These are phyloP conservation scores for Fusarium avenaceum DNA, from an alignment of 2,329 filamentous ascomycete genomes.

Conservation along the genomic window DNA sequence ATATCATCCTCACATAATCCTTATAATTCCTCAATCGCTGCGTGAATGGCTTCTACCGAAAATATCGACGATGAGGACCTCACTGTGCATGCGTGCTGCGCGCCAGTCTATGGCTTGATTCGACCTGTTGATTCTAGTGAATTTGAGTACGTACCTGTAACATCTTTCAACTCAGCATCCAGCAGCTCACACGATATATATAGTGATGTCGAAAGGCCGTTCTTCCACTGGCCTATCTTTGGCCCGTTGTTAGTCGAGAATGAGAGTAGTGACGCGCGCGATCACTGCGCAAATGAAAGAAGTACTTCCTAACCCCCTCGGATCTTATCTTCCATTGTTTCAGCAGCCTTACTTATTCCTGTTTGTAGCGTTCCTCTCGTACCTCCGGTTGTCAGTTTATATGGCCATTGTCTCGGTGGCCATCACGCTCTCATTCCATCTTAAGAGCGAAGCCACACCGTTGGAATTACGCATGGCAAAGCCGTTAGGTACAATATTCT, in stretches of 20 bases:
- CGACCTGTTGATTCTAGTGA: conserved; percentile 62
- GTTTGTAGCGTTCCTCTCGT: conserved; percentile 81
- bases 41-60: conserved; percentile 33
- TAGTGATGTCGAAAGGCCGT: conserved; percentile 13
- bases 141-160: conserved; percentile 51
- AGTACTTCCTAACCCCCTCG: conserved; percentile 58
- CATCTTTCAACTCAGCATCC: background rate
- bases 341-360: background rate
- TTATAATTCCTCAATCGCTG: background rate
- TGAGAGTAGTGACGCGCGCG: conserved; percentile 78
- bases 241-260: conserved; percentile 81
- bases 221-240: conserved; percentile 66
- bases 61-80: conserved; percentile 54
- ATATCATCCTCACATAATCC: background rate
- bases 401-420: conserved; percentile 91
- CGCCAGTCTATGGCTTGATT: conserved; percentile 55
- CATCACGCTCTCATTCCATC: conserved; percentile 93
- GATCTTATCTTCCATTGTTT: background rate
- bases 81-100: conserved; percentile 55
- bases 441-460: conserved; percentile 77
- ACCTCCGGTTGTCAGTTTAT: conserved; percentile 89
- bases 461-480: conserved; percentile 83
- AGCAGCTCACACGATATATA: background rate
- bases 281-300: conserved; percentile 84
- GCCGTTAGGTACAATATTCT: conserved; percentile 90